These are phyloP conservation scores for Aleurites moluccanus DNA, from an alignment of 441 rosid species.

Conservation along the genomic window DNA sequence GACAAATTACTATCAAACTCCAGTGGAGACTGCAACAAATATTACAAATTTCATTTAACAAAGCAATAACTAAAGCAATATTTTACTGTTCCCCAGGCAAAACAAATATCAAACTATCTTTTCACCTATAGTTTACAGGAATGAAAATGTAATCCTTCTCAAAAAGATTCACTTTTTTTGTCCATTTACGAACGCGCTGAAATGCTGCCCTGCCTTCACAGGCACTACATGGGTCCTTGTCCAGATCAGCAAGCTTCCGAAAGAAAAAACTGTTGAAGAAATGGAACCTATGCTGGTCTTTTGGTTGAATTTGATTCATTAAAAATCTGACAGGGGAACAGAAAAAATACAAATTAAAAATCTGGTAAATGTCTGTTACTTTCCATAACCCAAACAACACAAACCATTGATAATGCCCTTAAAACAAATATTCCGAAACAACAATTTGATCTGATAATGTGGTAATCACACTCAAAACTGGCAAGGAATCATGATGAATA, in stretches of 20 bases:
- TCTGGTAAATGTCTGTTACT: neutral
- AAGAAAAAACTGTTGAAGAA: conserved; percentile 92
- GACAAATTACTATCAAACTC: conserved; percentile 86
- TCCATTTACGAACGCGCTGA: conserved; percentile 88
- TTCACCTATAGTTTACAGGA: conserved; percentile 89
- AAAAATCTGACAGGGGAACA: conserved; percentile 51
- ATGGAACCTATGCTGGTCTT: conserved; percentile 61
- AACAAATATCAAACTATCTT: conserved; percentile 10
- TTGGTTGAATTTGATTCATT: conserved; percentile 54
- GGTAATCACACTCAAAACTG: conserved; percentile 12
- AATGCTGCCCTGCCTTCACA: conserved; percentile 69
- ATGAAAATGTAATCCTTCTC: conserved; percentile 83
- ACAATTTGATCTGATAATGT: neutral
- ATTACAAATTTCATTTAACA: conserved; percentile 25
- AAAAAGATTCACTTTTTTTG: conserved; percentile 75
- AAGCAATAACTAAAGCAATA: conserved; percentile 6
- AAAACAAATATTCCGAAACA: neutral
- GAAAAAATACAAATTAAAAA: neutral
- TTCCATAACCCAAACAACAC: neutral
- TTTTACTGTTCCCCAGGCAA: neutral
- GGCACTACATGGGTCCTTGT: conserved; percentile 57
- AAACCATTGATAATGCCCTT: neutral
- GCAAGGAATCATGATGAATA: neutral
- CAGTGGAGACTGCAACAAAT: conserved; percentile 68
- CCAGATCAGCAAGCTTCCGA: conserved; percentile 85